Percentiles rank a stretch among this genome's conserved stretches.
Evolutionary conservation across 1,139 yeast genomes (phyloP).

Genomic region (Diutina mesorugosa): DNA sequence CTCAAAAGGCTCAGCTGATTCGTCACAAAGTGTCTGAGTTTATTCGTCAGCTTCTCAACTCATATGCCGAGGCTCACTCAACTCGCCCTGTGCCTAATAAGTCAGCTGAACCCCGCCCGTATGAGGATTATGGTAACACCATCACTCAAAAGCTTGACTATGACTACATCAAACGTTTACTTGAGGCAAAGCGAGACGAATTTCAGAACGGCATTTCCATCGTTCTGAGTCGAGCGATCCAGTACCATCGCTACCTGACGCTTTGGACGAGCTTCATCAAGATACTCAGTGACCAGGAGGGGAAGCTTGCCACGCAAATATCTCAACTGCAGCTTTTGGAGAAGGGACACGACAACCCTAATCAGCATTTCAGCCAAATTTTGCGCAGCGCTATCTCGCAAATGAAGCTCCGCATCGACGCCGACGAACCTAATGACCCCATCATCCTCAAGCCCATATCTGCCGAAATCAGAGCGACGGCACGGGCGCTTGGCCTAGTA

Average conservation of each 20-base stretch:
- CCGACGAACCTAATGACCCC: neutral
- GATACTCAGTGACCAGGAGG: neutral
- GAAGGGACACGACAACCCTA: neutral
- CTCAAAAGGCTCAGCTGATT: neutral
- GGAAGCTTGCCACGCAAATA: neutral
- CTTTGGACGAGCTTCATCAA: neutral
- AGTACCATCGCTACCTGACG: neutral
- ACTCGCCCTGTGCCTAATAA: neutral
- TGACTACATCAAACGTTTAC: neutral
- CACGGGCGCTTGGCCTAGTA: neutral
- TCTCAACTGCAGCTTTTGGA: neutral
- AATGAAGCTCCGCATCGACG: neutral
- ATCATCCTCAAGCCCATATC: neutral
- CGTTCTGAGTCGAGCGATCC: neutral
- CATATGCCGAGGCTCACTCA: neutral
- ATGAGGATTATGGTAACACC: neutral
- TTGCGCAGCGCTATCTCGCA: neutral
- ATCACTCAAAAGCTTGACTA: neutral
- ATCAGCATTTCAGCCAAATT: neutral
- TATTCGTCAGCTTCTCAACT: neutral
- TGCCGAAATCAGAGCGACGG: neutral
- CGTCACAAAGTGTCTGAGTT: neutral
- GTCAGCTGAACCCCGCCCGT: neutral
- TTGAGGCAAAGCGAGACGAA: neutral
- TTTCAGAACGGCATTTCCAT: neutral